Conservation (phyloP, 2,329 filamentous ascomycete genomes). For the Stagonosporopsis cucurbitacearum region DNA sequence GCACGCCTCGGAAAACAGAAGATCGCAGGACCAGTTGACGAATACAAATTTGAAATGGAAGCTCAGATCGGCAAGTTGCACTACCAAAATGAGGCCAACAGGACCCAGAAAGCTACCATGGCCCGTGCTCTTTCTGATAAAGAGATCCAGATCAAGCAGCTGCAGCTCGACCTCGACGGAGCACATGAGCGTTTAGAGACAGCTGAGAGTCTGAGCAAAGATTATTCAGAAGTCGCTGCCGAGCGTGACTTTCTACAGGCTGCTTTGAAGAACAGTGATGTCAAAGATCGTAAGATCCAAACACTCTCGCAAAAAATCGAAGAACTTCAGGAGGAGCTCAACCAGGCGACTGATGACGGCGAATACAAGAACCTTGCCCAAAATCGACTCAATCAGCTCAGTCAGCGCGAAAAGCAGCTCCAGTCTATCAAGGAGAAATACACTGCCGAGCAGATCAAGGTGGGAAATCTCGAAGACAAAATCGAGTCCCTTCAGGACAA, state of each 20-base stretch:
- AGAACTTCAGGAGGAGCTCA: background rate
- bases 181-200: slow-evolving; percentile 2
- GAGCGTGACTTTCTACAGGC: slow-evolving; percentile 20
- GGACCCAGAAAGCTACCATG: slow-evolving; percentile 27
- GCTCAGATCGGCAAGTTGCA: slow-evolving; percentile 21
- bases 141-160: slow-evolving; percentile 23
- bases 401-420: slow-evolving; percentile 19
- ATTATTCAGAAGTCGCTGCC: background rate
- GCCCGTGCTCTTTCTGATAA: slow-evolving; percentile 23
- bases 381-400: slow-evolving; percentile 16
- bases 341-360: background rate
- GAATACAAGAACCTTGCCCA: slow-evolving; percentile 10
- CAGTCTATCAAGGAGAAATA: slow-evolving; percentile 19
- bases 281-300: slow-evolving; percentile 2
- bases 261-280: background rate
- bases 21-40: background rate
- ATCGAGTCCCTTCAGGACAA: slow-evolving; percentile 12
- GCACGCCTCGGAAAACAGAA: background rate
- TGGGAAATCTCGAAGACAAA: slow-evolving; percentile 21
- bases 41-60: slow-evolving; percentile 2
- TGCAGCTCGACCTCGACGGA: slow-evolving; percentile 22
- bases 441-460: slow-evolving; percentile 17
- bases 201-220: background rate
- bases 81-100: slow-evolving; percentile 28
- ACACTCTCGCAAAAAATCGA: background rate